Evolutionary conservation across 306 rosid species (phyloP).

Genomic region (Cicer judaicum): DNA sequence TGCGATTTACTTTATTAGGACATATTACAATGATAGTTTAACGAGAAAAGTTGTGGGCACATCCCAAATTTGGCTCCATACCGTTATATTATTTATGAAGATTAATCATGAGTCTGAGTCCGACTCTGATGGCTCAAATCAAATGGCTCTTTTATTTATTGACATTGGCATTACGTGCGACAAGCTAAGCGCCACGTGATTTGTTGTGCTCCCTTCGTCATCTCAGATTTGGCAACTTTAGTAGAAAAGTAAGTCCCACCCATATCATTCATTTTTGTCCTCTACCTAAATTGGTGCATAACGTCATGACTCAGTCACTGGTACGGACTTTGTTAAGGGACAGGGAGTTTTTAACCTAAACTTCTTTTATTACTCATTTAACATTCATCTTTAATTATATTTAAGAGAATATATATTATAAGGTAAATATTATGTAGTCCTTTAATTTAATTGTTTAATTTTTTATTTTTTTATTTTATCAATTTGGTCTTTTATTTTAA

Average conservation of each 20-base stretch:
- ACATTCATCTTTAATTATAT: too few relatives aligned
- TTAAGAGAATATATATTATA: too few relatives aligned
- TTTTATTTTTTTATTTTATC: too few relatives aligned
- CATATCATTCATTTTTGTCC: background rate
- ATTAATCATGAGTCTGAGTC: background rate
- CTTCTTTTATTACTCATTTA: too few relatives aligned
- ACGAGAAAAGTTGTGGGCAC: constrained; percentile 29
- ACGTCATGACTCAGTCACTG: background rate
- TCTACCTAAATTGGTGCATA: background rate
- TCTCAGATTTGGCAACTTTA: constrained; percentile 4
- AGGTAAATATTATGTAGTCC: too few relatives aligned
- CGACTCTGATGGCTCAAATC: background rate
- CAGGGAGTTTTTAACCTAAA: too few relatives aligned
- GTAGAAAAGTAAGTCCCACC: constrained; percentile 5
- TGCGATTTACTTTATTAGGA: constrained; percentile 1
- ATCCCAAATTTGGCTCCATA: constrained; percentile 19
- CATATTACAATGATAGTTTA: background rate
- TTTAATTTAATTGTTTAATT: too few relatives aligned
- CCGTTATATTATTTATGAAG: background rate
- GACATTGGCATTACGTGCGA: background rate
- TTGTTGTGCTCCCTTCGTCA: background rate
- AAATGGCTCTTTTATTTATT: constrained; percentile 15
- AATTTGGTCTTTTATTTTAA: too few relatives aligned
- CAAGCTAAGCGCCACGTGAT: background rate
- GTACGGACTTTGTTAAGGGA: too few relatives aligned